phyloP scores from a whole-genome alignment of 2,329 filamentous ascomycete species.

The Fusarium sp. region DNA sequence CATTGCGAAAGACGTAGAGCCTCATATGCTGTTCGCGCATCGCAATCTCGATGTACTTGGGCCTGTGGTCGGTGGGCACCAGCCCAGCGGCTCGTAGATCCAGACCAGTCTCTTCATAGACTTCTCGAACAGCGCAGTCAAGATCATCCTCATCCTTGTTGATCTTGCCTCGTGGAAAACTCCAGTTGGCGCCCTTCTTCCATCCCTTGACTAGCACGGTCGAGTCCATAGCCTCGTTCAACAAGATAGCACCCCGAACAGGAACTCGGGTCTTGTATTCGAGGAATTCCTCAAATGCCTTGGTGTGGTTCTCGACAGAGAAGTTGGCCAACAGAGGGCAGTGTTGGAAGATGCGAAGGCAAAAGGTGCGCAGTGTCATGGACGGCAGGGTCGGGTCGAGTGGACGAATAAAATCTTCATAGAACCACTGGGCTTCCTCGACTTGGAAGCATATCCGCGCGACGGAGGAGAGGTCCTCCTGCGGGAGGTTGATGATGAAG shows the following conservation, averaged over 20 bases:
- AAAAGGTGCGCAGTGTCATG: conserved; percentile 84
- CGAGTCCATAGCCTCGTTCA: conserved; percentile 94
- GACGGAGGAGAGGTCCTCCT: conserved; percentile 87
- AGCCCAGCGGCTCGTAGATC: conserved; percentile 79
- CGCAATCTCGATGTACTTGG: conserved; percentile 85
- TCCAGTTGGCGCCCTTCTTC: conserved; percentile 97
- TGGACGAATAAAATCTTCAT: conserved; percentile 98
- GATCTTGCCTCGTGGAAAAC: conserved; percentile 96
- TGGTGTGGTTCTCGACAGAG: conserved; percentile 76
- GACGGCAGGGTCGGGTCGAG: conserved; percentile 84
- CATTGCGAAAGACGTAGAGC: conserved; percentile 88
- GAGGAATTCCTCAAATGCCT: conserved; percentile 89
- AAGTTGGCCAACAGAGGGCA: conserved; percentile 87
- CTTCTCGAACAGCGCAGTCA: conserved; percentile 91
- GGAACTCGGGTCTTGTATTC: conserved; percentile 95
- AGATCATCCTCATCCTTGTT: conserved; percentile 96
- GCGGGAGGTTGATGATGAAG: conserved; percentile 96
- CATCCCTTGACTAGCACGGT: conserved; percentile 94
- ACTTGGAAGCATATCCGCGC: conserved; percentile 98
- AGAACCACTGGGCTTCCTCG: conserved; percentile 99
- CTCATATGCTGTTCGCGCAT: conserved; percentile 94
- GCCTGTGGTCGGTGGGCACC: conserved; percentile 72
- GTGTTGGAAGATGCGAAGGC: conserved; percentile 89
- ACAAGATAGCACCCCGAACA: conserved; percentile 89
- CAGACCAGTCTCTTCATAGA: conserved; percentile 94